phyloP scores from a whole-genome alignment of 139 green algal species.

The Chlamydomonas incerta region DNA sequence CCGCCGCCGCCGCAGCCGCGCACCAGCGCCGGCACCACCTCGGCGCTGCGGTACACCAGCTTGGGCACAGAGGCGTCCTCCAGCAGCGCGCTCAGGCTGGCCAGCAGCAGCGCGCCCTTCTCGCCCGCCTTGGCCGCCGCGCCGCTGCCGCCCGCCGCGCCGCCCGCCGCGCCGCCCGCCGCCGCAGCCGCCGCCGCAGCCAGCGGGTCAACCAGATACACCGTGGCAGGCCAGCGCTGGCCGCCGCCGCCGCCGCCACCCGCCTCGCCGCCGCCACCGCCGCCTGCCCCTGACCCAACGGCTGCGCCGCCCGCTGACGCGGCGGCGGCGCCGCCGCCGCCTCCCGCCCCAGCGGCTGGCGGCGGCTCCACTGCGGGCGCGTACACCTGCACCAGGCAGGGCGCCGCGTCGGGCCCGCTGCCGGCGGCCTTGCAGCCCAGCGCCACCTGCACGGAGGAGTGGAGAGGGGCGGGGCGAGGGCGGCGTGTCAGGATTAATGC shows the following conservation, averaged over 20 bases:
- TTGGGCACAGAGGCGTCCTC: slow-evolving; percentile 3
- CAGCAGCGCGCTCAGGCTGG: slow-evolving; percentile 6
- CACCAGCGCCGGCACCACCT: slow-evolving; percentile 12
- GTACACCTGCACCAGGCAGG: slow-evolving; percentile 20
- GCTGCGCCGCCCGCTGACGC: neutral
- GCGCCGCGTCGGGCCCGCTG: neutral
- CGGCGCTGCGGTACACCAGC: slow-evolving; percentile 5
- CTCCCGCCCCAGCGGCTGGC: neutral
- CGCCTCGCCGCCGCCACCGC: neutral
- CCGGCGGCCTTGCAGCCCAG: neutral
- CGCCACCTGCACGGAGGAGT: slow-evolving; percentile 6
- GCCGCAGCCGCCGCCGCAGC: neutral
- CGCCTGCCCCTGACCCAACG: neutral
- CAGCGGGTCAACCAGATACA: slow-evolving; percentile 23
- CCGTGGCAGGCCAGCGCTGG: slow-evolving; percentile 6
- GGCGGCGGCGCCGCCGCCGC: neutral
- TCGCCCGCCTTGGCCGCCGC: neutral
- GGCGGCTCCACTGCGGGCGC: neutral
- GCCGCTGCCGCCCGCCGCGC: neutral
- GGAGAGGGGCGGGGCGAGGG: too few species aligned
- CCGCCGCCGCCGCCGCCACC: neutral
- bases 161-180: neutral
- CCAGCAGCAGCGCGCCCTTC: slow-evolving; percentile 6
- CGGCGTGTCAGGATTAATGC: too few species aligned
- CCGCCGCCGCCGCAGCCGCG: neutral